A percentile compares a stretch with the other conserved stretches of the same genome.
phyloP scores from a whole-genome alignment of 768 basidiomycete genomes.

The Guyanaporus albipodus region DNA sequence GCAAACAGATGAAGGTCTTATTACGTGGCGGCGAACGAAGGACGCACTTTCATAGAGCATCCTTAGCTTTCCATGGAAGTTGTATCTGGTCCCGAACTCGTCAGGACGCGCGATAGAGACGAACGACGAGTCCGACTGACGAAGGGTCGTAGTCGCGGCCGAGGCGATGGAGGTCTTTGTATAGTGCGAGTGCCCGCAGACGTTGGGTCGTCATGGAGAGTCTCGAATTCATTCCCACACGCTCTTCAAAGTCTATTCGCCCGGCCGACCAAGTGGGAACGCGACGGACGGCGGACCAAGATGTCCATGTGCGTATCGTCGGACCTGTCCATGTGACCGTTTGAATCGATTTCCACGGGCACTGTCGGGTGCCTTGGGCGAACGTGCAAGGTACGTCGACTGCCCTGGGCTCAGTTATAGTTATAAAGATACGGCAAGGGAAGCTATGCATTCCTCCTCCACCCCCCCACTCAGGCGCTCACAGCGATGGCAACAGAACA shows the following conservation, averaged over 20 bases:
- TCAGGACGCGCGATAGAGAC: constrained; percentile 6
- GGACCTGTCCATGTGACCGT: no score
- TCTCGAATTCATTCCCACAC: background rate
- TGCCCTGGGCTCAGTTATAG: background rate
- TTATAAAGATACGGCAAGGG: no score
- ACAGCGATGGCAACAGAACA: constrained; percentile 24
- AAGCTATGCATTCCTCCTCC: background rate
- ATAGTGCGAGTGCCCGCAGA: constrained; percentile 63
- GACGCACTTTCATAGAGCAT: constrained; percentile 68
- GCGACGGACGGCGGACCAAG: no score
- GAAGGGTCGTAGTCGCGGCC: constrained; percentile 80
- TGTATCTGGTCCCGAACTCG: constrained; percentile 52
- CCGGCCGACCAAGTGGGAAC: no score
- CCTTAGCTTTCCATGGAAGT: constrained; percentile 72
- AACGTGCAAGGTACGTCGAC: constrained; percentile 31
- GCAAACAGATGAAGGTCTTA: background rate
- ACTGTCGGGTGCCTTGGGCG: no score
- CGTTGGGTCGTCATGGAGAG: constrained; percentile 50
- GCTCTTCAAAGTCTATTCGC: no score
- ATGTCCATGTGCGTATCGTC: no score
- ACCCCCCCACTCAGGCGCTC: background rate
- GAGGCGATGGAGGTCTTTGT: constrained; percentile 79
- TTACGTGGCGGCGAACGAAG: background rate
- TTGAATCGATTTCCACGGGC: no score
- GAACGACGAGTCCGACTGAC: constrained; percentile 41